Percentiles rank a stretch among this genome's conserved stretches.
These are phyloP conservation scores for Carex arenaria DNA, from an alignment of 202 grass and related monocot species.

Conservation along the genomic window DNA sequence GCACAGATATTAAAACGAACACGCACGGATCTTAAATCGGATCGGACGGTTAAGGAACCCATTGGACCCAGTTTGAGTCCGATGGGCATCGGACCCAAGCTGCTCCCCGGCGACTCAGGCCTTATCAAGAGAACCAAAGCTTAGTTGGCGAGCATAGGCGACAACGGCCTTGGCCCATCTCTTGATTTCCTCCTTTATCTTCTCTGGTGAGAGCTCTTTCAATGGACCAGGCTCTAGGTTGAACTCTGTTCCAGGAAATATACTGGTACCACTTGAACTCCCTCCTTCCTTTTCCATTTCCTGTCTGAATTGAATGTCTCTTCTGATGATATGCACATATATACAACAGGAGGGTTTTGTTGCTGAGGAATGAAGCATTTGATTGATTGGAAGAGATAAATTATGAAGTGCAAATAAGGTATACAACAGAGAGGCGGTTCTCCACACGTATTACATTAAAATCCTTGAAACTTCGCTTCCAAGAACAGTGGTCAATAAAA, in stretches of 20 bases:
- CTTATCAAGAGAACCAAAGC: constrained; percentile 28
- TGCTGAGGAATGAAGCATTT: constrained; percentile 21
- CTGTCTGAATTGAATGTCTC: not conserved
- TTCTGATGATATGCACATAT: not conserved
- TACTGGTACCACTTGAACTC: constrained; percentile 9
- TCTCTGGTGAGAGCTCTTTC: constrained; percentile 58
- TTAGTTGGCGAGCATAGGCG: constrained; percentile 58
- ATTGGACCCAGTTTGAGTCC: no score
- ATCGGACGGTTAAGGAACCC: no score
- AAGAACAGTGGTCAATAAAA: constrained; percentile 5
- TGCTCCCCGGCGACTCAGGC: not conserved
- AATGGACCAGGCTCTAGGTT: constrained; percentile 21
- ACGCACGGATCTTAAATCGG: no score
- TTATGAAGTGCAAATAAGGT: constrained; percentile 7
- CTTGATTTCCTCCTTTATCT: constrained; percentile 67
- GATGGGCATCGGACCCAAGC: no score
- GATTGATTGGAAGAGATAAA: constrained; percentile 19
- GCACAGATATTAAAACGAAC: no score
- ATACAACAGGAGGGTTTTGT: not conserved
- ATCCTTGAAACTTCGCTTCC: constrained; percentile 40
- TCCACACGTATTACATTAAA: constrained; percentile 49
- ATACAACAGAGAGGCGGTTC: constrained; percentile 25
- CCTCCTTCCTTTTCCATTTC: not conserved
- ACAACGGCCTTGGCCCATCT: constrained; percentile 87
- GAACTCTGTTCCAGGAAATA: constrained; percentile 36